A percentile compares a stretch with the other conserved stretches of the same genome.
These are phyloP conservation scores for Wickerhamomyces silvicola DNA, from an alignment of 805 yeast genomes.

Conservation along the genomic window DNA sequence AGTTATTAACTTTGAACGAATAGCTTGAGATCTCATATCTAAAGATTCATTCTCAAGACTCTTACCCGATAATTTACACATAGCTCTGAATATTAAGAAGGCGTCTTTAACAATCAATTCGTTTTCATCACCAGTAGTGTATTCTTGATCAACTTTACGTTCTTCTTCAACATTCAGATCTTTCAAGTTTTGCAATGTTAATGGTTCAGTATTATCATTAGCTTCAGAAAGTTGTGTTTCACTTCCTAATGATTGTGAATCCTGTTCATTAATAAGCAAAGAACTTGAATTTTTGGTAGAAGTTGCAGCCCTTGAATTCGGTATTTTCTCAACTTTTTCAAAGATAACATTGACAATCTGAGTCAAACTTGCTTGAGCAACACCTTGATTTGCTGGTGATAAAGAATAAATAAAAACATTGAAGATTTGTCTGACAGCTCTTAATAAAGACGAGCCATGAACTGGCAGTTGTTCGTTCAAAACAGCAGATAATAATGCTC, in stretches of 20 bases:
- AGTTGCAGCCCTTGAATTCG: conserved; percentile 9
- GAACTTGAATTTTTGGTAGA: conserved; percentile 17
- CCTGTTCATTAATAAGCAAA: conserved; percentile 24
- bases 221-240: conserved; percentile 16
- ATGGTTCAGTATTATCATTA: conserved; percentile 30
- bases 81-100: conserved; percentile 83
- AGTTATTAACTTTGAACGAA: conserved; percentile 85
- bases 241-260: conserved; percentile 19
- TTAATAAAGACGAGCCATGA: conserved; percentile 83
- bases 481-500: conserved; percentile 86
- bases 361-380: conserved; percentile 91
- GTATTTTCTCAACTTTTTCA: conserved; percentile 52
- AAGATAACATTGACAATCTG: conserved; percentile 85
- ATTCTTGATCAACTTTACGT: conserved; percentile 42
- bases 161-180: conserved; percentile 50
- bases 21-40: conserved; percentile 86
- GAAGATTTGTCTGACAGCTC: conserved; percentile 90
- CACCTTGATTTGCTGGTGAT: conserved; percentile 77
- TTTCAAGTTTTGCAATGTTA: conserved; percentile 59
- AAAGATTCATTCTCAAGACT: conserved; percentile 67
- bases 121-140: conserved; percentile 44
- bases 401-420: conserved; percentile 84
- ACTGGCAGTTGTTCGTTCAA: conserved; percentile 74
- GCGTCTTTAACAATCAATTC: conserved; percentile 84
- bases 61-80: conserved; percentile 89